Conservation (phyloP, 495 filamentous ascomycete genomes). For the Tuber aestivum region DNA sequence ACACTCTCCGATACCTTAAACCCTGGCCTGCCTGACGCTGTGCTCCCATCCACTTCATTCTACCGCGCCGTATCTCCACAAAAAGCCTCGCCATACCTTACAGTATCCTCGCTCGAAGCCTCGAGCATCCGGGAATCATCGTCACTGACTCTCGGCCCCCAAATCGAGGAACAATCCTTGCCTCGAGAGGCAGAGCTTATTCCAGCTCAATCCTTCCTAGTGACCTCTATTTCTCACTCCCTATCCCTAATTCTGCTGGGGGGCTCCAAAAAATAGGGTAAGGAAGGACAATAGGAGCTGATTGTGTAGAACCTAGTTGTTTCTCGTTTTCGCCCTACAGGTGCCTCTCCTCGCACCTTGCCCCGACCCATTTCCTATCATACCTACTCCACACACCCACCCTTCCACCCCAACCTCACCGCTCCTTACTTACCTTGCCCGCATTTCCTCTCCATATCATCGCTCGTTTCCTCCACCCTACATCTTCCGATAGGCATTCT, state of each 20-base stretch:
- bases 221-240: not conserved
- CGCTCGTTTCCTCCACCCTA: constrained; percentile 5
- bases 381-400: constrained; percentile 18
- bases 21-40: constrained; percentile 14
- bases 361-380: constrained; percentile 21
- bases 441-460: constrained; percentile 13
- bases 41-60: constrained; percentile 5
- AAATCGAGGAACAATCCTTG: not conserved
- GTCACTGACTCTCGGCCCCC: not conserved
- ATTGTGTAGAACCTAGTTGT: constrained; percentile 14
- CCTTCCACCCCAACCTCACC: constrained; percentile 21
- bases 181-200: not conserved
- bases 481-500: constrained; percentile 23
- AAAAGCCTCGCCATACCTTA: not conserved
- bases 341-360: constrained; percentile 18
- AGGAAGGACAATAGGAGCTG: not conserved
- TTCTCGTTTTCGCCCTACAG: constrained; percentile 17
- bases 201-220: not conserved
- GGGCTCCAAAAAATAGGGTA: not conserved
- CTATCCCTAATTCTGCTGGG: not conserved
- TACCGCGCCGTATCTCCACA: not conserved
- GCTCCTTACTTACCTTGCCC: constrained; percentile 1
- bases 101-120: not conserved
- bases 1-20: not conserved
- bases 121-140: not conserved